Base-by-base conservation (phyloP, 257 asterid species). In the Mitragyna speciosa region DNA sequence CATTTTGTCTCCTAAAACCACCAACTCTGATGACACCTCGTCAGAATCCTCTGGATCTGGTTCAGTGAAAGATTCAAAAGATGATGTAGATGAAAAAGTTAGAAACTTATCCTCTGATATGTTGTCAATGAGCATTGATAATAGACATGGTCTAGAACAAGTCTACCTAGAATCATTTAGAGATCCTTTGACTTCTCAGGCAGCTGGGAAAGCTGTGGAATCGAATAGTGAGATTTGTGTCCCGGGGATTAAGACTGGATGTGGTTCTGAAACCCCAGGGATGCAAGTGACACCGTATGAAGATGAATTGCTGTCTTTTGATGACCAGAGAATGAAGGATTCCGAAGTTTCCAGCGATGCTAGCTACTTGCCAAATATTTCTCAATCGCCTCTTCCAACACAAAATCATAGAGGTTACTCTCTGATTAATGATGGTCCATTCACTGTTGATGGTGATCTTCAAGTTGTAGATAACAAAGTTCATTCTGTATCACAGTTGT, bases 321-420 rank as follows among this genome's bases (percentile, higher is more conserved):
- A 89, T 76, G 87, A 84, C 74, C 96, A 89, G 89, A 85, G 97
- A 84, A 81, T 80, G 15, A 88, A 86, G 83, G 96, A 89, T 82
- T 95, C 92, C 6, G 92, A 91, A 84, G 72, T 88, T 51, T 69
- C 87, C 70, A 64, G 85, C 33, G 82, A 74, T 83, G 84, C 83
- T 81, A 76, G 76, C 56, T 48, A 80, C 78, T 72, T 86, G 30
- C 81, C 87, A 10, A 89, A 86, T 78, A 71, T 77, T 77, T 87
- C 92, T 76, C 67, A 76, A n/a, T 63, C 90, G 26, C 82, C 82
- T 58, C 83, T 67, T 81, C 78, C 76, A 69, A 76, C 90, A 43
- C 84, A 83, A 68, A 89, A 76, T 81, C 84, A 90, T 67, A 82
- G 80, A 75, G 76, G 78, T 77, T 73, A 43, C 83, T 80, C 91